phyloP scores from a whole-genome alignment of 768 basidiomycete species.

The Termitomyces sp. region DNA sequence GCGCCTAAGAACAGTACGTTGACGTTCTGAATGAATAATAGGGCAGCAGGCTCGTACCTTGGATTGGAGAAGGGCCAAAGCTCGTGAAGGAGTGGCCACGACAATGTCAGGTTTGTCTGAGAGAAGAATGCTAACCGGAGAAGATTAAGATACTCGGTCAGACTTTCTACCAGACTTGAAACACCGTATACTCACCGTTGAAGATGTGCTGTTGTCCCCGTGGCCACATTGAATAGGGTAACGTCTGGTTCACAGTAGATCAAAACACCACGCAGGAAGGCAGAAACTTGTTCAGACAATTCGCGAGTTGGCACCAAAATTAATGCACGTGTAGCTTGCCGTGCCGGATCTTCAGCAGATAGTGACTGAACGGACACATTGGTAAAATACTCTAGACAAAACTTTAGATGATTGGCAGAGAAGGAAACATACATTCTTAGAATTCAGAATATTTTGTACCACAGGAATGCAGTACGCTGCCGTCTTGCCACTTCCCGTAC shows the following conservation, averaged over 20 bases:
- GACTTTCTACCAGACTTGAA: not conserved
- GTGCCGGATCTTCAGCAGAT: constrained; percentile 30
- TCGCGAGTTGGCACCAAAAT: constrained; percentile 91
- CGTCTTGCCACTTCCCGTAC: constrained; percentile 97
- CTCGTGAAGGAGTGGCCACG: constrained; percentile 73
- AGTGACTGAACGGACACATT: constrained; percentile 26
- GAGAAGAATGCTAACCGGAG: constrained; percentile 15
- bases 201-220: constrained; percentile 63
- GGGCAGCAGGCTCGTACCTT: constrained; percentile 42
- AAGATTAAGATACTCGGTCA: not conserved
- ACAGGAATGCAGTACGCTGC: constrained; percentile 93
- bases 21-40: not conserved
- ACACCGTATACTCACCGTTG: constrained; percentile 35
- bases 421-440: constrained; percentile 59
- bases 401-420: not conserved
- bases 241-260: constrained; percentile 80
- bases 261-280: constrained; percentile 58
- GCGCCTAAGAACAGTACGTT: constrained; percentile 33
- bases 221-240: constrained; percentile 67
- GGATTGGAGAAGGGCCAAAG: constrained; percentile 60
- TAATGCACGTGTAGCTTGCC: constrained; percentile 64
- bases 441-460: constrained; percentile 79
- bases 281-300: constrained; percentile 83
- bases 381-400: constrained; percentile 1
- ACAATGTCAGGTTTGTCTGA: constrained; percentile 77